phyloP scores from a whole-genome alignment of 2,329 filamentous ascomycete species.

The Epichloe baconii region DNA sequence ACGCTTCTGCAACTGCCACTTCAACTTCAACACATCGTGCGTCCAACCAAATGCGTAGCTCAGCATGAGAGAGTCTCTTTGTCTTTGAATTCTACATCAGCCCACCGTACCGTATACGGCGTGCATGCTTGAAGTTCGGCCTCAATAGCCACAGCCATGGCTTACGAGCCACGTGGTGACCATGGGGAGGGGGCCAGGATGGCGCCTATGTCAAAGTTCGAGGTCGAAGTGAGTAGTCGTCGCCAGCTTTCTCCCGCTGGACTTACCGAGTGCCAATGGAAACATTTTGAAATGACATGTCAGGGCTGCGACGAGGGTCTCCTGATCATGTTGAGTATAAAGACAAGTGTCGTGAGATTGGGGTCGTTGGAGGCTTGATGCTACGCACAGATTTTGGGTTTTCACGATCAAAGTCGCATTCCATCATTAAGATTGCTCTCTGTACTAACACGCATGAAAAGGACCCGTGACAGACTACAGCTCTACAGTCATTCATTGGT shows the following conservation, averaged over 20 bases:
- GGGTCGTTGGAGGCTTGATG: neutral
- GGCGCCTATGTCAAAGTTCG: constrained; percentile 34
- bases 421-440: neutral
- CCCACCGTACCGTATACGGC: neutral
- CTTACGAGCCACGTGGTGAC: constrained; percentile 41
- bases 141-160: constrained; percentile 23
- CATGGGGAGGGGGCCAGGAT: constrained; percentile 31
- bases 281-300: neutral
- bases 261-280: neutral
- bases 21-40: neutral
- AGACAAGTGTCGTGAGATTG: neutral
- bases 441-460: constrained; percentile 23
- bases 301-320: neutral
- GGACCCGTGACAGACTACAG: constrained; percentile 90
- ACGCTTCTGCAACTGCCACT: neutral
- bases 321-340: neutral
- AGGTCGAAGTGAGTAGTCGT: constrained; percentile 34
- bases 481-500: constrained; percentile 81
- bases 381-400: too few relatives aligned
- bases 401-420: too few relatives aligned
- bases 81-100: neutral
- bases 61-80: neutral
- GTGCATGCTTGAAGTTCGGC: constrained; percentile 3
- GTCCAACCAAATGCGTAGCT: neutral
- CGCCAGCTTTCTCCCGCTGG: constrained; percentile 1